Conservation (phyloP, 2,329 filamentous ascomycete species). For the Trematosphaeria pertusa region DNA sequence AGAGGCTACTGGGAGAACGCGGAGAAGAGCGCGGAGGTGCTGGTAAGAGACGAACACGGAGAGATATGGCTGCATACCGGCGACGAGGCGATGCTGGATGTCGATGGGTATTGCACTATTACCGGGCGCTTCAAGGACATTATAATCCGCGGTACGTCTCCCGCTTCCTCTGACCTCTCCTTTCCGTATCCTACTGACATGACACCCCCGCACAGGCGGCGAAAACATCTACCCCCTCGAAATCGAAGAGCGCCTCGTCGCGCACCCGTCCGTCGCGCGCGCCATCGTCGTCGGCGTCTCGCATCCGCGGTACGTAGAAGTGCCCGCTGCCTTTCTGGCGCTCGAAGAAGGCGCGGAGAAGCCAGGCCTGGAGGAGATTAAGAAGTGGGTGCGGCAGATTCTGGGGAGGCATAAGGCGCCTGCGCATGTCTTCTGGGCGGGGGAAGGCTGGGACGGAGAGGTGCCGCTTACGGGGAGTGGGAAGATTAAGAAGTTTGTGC, state of each 20-base stretch:
- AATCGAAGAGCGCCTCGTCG: conserved; percentile 74
- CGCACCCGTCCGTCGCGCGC: conserved; percentile 67
- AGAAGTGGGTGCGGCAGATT: conserved; percentile 46
- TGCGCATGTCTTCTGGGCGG: conserved; percentile 77
- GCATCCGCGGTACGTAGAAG: conserved; percentile 75
- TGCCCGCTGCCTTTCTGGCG: conserved; percentile 70
- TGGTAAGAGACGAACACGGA: conserved; percentile 69
- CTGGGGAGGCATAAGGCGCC: conserved; percentile 62
- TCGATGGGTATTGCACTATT: conserved; percentile 69
- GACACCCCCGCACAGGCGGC: conserved; percentile 33
- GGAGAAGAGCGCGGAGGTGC: conserved; percentile 75
- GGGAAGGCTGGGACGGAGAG: conserved; percentile 51
- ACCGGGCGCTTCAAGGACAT: conserved; percentile 82
- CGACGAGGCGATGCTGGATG: conserved; percentile 48
- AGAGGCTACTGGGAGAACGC: conserved; percentile 70
- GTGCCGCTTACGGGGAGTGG: conserved; percentile 54
- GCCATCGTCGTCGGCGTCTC: conserved; percentile 75
- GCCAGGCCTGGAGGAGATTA: conserved; percentile 42
- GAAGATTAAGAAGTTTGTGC: conserved; percentile 54
- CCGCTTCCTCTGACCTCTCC: background rate
- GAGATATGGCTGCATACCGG: conserved; percentile 50
- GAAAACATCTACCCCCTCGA: conserved; percentile 68
- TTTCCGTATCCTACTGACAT: background rate
- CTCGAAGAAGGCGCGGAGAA: conserved; percentile 30
- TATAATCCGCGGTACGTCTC: conserved; percentile 68